Evolutionary conservation across 352 stramenopile genomes (phyloP).

Genomic region (Phytopythium ostracodes): DNA sequence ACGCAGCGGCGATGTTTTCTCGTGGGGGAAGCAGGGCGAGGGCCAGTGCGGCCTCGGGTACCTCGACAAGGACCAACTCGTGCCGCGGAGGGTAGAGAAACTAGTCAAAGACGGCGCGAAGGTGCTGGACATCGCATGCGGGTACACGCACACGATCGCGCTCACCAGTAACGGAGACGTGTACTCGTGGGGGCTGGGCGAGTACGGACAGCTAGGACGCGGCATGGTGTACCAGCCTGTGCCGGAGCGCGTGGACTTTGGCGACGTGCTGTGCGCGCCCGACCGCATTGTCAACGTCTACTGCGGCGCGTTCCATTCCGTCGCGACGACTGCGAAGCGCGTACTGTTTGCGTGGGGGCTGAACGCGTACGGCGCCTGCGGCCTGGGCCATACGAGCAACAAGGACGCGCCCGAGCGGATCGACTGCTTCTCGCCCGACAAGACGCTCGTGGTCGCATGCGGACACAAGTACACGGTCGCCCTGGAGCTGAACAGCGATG

Average conservation of each 20-base stretch:
- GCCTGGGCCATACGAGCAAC: constrained; percentile 74
- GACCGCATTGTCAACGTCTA: constrained; percentile 56
- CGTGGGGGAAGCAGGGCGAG: constrained; percentile 86
- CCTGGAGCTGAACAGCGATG: constrained; percentile 36
- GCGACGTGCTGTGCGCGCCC: constrained; percentile 31
- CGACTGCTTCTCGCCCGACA: constrained; percentile 59
- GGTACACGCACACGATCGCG: constrained; percentile 86
- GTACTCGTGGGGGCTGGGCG: constrained; percentile 87
- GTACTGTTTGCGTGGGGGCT: constrained; percentile 80
- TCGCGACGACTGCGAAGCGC: constrained; percentile 49
- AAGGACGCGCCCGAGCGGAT: constrained; percentile 74
- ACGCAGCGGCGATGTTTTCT: constrained; percentile 51
- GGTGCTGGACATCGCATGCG: constrained; percentile 71
- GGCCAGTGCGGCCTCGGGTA: constrained; percentile 84
- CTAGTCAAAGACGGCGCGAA: constrained; percentile 19
- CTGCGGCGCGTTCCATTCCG: constrained; percentile 80
- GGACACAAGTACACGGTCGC: constrained; percentile 83
- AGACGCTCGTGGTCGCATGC: constrained; percentile 58
- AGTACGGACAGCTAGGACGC: constrained; percentile 89
- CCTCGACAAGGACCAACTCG: constrained; percentile 73
- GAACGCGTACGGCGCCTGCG: constrained; percentile 77
- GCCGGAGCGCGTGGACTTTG: constrained; percentile 59
- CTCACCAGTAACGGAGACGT: constrained; percentile 73
- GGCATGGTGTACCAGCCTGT: constrained; percentile 80
- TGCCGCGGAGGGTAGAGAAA: constrained; percentile 50